phyloP scores from a whole-genome alignment of 2,329 filamentous ascomycete genomes.

The Aspergillus oerlinghausenensis region DNA sequence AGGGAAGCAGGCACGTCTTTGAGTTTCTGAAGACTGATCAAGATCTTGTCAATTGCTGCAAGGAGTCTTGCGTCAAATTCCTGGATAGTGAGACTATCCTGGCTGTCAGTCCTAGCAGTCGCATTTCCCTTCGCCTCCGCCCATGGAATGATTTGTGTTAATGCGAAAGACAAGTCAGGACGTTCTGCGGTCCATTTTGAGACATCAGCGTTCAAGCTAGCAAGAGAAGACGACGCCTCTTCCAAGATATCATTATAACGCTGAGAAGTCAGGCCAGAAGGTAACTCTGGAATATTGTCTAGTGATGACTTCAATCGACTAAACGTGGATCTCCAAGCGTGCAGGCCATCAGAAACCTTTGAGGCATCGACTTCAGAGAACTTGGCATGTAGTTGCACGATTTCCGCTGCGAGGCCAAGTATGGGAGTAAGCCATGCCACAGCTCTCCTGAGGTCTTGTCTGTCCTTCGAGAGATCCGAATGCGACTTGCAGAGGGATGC shows the following conservation, averaged over 20 bases:
- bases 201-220: conserved; percentile 39
- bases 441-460: conserved; percentile 22
- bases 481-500: conserved; percentile 20
- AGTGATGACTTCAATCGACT: conserved; percentile 41
- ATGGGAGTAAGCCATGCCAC: conserved; percentile 64
- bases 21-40: conserved; percentile 72
- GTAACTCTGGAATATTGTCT: conserved; percentile 46
- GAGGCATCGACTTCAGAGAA: conserved; percentile 54
- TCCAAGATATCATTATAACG: conserved; percentile 25
- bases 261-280: conserved; percentile 44
- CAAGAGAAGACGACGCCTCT: conserved; percentile 25
- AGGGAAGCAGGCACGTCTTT: conserved; percentile 53
- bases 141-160: conserved; percentile 66
- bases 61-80: conserved; percentile 57
- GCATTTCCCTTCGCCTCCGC: conserved; percentile 35
- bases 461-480: conserved; percentile 14
- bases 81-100: conserved; percentile 28
- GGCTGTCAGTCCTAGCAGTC: conserved; percentile 5
- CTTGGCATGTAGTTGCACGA: conserved; percentile 64
- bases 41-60: conserved; percentile 65
- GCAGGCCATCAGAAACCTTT: conserved; percentile 43
- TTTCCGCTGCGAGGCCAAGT: conserved; percentile 56
- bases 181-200: conserved; percentile 41
- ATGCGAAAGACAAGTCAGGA: conserved; percentile 59
- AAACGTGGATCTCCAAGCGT: conserved; percentile 50